Base-by-base conservation (phyloP, 2,329 filamentous ascomycete genomes). In the Ascochyta lentis region DNA sequence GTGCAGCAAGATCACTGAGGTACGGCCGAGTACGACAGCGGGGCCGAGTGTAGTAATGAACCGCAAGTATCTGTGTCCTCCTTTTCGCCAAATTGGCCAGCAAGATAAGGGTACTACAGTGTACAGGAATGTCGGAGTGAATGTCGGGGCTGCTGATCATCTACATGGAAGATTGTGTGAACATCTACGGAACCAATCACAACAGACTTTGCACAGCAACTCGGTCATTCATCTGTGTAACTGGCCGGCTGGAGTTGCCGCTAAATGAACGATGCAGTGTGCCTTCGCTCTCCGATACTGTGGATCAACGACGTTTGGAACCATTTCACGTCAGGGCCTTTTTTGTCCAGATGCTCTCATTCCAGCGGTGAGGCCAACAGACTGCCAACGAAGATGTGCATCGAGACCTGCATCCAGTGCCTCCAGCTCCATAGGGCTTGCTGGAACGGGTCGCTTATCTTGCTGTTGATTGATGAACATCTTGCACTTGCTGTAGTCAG, bases 151-250 rank as follows among this genome's bases (percentile, higher is more conserved):
- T 57, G 41, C 26, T 23, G 40, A 44, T 52, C 45, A 35, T 19
- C 45, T 39, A 29, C 24, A 46, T 31, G 34, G 44, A 49, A 42
- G 40, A 50, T 41, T 45, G 51, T 49, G 47, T 58, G 45, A 40
- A 58, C 7, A 15, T 57, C 39, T 53, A 57, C 12, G 41, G 23
- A 58, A 45, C 65, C 63, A 63, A 63, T 60, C 53, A 58, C 26
- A 19, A 19, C 26, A 15, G 26, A 58, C 26, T 49, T 56, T 45
- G 54, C 47, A 58, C 45, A 60, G 41, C 49, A 34, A 57, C 50
- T 50, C 55, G 42, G 59, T 59, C 63, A 61, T 64, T 42, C 22
- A 26, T 44, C 54, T 51, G 57, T 55, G 54, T 57, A 58, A 60
- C 38, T 60, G 53, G 49, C 61, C 52, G 61, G 45, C 35, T 58